Evolutionary conservation across 305 asterid species (phyloP).

Genomic region (Solanum hybrid): DNA sequence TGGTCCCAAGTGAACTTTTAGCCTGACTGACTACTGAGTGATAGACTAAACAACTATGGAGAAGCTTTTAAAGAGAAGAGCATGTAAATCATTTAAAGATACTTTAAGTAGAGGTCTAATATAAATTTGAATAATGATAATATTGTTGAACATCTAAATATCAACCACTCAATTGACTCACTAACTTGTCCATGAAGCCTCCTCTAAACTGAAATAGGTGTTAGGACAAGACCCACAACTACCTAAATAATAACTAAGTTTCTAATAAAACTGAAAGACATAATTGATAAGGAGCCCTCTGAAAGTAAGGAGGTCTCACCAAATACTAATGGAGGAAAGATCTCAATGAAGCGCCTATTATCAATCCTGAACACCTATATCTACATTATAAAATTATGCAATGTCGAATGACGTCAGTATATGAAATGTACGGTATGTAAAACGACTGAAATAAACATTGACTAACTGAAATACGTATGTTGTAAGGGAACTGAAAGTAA

Average conservation of each 20-base stretch:
- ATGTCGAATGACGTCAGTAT: not conserved
- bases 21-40: no score
- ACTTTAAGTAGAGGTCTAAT: not conserved
- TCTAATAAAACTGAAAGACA: not conserved
- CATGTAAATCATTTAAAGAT: not conserved
- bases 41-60: no score
- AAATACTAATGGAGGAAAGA: no score
- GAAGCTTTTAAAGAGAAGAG: rapidly evolving
- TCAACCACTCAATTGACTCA: not conserved
- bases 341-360: no score
- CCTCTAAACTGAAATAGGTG: not conserved
- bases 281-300: not conserved
- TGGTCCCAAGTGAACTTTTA: no score
- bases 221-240: not conserved
- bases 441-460: not conserved
- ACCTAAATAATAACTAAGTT: not conserved
- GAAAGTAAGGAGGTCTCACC: not conserved
- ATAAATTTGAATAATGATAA: no score
- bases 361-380: not conserved
- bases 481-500: not conserved
- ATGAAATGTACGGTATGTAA: not conserved
- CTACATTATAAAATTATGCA: not conserved
- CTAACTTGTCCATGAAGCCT: not conserved
- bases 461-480: not conserved
- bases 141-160: not conserved